Evolutionary conservation across 805 yeast genomes (phyloP).

Genomic region (Ogataea populi-albae): DNA sequence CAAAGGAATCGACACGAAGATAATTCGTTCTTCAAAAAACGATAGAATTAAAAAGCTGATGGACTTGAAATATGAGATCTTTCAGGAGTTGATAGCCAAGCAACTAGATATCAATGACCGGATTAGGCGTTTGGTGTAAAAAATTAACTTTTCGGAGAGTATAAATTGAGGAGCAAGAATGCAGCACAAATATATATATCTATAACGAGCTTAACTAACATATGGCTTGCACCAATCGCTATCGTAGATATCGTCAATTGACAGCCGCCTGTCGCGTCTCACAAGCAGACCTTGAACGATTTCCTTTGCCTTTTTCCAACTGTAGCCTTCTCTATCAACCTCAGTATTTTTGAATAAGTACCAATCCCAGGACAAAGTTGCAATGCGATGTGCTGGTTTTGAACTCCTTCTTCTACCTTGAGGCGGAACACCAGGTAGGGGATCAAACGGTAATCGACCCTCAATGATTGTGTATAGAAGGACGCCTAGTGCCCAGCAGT

Average conservation of each 20-base stretch:
- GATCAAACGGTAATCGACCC: slow-evolving; percentile 87
- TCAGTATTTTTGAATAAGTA: slow-evolving; percentile 39
- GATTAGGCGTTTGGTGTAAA: slow-evolving; percentile 1
- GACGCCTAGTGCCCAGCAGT: slow-evolving; percentile 95
- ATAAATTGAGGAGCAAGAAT: too few relatives aligned
- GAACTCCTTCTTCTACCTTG: slow-evolving; percentile 46
- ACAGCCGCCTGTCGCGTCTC: slow-evolving; percentile 44
- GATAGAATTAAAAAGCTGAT: slow-evolving; percentile 7
- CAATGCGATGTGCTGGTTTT: slow-evolving; percentile 82
- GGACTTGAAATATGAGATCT: slow-evolving; percentile 11
- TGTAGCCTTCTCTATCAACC: slow-evolving; percentile 20
- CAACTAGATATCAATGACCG: slow-evolving; percentile 16
- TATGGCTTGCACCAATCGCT: slow-evolving; percentile 34
- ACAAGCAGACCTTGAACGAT: slow-evolving; percentile 51
- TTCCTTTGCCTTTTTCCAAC: slow-evolving; percentile 46
- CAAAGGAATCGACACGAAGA: slow-evolving; percentile 1
- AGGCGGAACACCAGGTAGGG: slow-evolving; percentile 56
- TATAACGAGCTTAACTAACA: too few relatives aligned
- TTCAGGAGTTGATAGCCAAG: slow-evolving; percentile 13
- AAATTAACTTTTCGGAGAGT: too few relatives aligned
- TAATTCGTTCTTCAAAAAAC: not conserved
- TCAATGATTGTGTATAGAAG: slow-evolving; percentile 82
- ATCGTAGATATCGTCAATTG: slow-evolving; percentile 33
- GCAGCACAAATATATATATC: too few relatives aligned
- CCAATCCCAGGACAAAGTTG: slow-evolving; percentile 94